Conservation (phyloP, 2,329 filamentous ascomycete genomes). For the Exserohilum rostratum region DNA sequence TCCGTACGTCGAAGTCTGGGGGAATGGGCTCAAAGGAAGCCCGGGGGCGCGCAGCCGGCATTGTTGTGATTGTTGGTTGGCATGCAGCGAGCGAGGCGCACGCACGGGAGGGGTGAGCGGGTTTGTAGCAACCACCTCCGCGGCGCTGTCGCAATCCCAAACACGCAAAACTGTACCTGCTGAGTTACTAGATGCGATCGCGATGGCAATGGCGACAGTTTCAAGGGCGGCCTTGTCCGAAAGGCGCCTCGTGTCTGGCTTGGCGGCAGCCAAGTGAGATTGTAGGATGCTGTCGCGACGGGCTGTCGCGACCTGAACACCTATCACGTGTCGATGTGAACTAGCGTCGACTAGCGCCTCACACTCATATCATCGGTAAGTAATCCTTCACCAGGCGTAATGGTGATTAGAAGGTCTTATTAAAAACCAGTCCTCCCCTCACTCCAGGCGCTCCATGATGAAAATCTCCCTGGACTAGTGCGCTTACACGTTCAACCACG, state of each 20-base stretch:
- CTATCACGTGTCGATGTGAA: slow-evolving; percentile 19
- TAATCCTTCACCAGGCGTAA: neutral
- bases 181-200: neutral
- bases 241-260: neutral
- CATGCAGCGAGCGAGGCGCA: slow-evolving; percentile 15
- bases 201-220: neutral
- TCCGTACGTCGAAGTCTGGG: slow-evolving; percentile 78
- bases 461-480: neutral
- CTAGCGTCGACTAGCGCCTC: slow-evolving; percentile 15
- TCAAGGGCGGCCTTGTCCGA: neutral
- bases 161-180: neutral
- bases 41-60: slow-evolving; percentile 80
- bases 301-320: neutral
- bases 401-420: neutral
- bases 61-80: slow-evolving; percentile 47
- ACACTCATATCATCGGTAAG: slow-evolving; percentile 4
- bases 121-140: neutral
- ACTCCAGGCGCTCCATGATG: neutral
- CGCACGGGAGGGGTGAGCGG: slow-evolving; percentile 1
- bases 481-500: neutral
- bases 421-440: neutral
- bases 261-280: neutral
- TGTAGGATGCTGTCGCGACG: slow-evolving; percentile 4
- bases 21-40: slow-evolving; percentile 92
- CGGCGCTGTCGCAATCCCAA: slow-evolving; percentile 1